Conservation (phyloP, 75 land plant species). For the Picea sitchensis region DNA sequence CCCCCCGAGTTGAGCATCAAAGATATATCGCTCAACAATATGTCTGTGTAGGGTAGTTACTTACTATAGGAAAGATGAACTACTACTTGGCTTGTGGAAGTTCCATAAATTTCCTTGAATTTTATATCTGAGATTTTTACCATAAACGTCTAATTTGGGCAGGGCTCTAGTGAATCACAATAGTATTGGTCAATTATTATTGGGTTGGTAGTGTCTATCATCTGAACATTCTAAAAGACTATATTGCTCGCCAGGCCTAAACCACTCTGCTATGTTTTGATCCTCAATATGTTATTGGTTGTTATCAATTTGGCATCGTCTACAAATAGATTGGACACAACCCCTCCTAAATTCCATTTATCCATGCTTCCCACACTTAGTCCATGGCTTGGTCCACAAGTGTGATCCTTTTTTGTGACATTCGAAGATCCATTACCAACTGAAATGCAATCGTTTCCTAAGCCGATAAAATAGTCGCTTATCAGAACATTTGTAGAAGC, state of each 20-base stretch:
- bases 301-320: slow-evolving; percentile 26
- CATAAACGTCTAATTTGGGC: slow-evolving; percentile 43
- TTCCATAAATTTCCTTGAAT: slow-evolving; percentile 30
- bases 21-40: slow-evolving; percentile 38
- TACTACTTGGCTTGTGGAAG: slow-evolving; percentile 33
- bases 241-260: slow-evolving; percentile 61
- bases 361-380: slow-evolving; percentile 72
- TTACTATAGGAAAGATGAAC: slow-evolving; percentile 34
- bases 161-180: slow-evolving; percentile 71
- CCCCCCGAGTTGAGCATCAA: slow-evolving; percentile 5
- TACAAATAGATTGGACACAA: slow-evolving; percentile 40
- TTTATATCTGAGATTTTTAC: slow-evolving; percentile 26
- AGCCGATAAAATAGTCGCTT: too few species aligned
- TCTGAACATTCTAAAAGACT: slow-evolving; percentile 63
- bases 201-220: slow-evolving; percentile 77
- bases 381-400: slow-evolving; percentile 43
- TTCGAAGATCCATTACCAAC: slow-evolving; percentile 31
- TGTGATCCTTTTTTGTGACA: slow-evolving; percentile 21
- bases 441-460: slow-evolving; percentile 50
- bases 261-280: slow-evolving; percentile 77
- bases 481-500: too few species aligned
- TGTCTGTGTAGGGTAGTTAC: slow-evolving; percentile 25
- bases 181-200: slow-evolving; percentile 93
- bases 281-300: slow-evolving; percentile 51
- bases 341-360: slow-evolving; percentile 16